Evolutionary conservation across 2,329 filamentous ascomycete species (phyloP), one percentile per base, ranked within the genome.

Genomic region (Xylaria sp.): DNA sequence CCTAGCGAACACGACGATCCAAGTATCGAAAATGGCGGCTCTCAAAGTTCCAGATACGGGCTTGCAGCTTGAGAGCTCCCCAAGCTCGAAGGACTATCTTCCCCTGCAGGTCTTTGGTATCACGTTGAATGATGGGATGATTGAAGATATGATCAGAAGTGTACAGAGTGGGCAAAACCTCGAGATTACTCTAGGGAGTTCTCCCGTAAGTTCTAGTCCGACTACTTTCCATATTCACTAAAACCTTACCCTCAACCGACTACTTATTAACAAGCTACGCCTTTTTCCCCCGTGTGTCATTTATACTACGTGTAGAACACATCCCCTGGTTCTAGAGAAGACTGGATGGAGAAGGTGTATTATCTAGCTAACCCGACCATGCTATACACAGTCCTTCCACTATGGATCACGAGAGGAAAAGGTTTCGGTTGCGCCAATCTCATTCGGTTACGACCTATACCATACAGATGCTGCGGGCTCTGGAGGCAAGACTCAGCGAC

Each of bases 81-180:
- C 83, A 71, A 82, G 82, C 60, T 77, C 80, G 64, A 77, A 73
- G 74, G 80, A 81, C 60, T 78, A 80, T 65, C 79, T 86, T 45
- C 85, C 85, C 8, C 80, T 82, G 34, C 86, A 89, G 74, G 86
- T 85, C 36, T 87, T 90, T 75, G 84, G 86, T 70, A 79, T 91
- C 64, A 84, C 82, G n/a, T 79, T 91, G 69, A 84, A 81, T 73
- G 85, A 89, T 76, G 82, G 81, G 75, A 82, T 88, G 60, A 85
- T 91, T 73, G 86, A 89, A 76, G 83, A 87, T 69, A 86, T 91
- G 85, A 89, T 91, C 72, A 83, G 83, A 77, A 87, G 85, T 74
- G 83, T 87, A 47, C 85, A 85, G 74, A 83, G 84, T 80, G 87
- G 87, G 59, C 83, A 86, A 64, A 81, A 84, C 54, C 83, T 90